Percentiles rank a stretch among this genome's conserved stretches.
These are phyloP conservation scores for Arbutus unedo DNA, from an alignment of 148 eudicot species.

Conservation along the genomic window DNA sequence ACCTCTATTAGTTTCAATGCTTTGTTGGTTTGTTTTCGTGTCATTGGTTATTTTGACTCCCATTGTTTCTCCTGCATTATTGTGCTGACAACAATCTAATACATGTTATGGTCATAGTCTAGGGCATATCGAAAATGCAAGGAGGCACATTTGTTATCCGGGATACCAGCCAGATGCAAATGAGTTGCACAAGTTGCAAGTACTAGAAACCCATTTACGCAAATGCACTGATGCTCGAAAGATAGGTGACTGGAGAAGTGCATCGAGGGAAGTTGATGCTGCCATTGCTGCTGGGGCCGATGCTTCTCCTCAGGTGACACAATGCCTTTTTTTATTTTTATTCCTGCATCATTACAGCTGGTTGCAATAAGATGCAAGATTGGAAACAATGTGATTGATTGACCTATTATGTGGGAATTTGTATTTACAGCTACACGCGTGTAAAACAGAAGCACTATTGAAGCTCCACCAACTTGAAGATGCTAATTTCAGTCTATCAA, in stretches of 20 bases:
- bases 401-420: conserved; percentile 11
- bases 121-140: conserved; percentile 81
- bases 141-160: conserved; percentile 54
- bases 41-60: conserved; percentile 10
- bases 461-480: conserved; percentile 78
- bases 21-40: neutral
- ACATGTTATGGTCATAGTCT: conserved; percentile 46
- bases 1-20: neutral
- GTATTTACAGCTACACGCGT: conserved; percentile 57
- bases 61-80: conserved; percentile 14
- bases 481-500: conserved; percentile 45
- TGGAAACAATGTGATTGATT: conserved; percentile 11
- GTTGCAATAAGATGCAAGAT: neutral
- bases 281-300: conserved; percentile 82
- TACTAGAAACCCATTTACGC: conserved; percentile 51
- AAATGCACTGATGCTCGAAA: conserved; percentile 63
- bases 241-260: conserved; percentile 65
- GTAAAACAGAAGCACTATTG: conserved; percentile 78
- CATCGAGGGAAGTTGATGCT: conserved; percentile 65
- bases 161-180: conserved; percentile 54
- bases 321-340: neutral
- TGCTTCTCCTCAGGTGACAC: conserved; percentile 65
- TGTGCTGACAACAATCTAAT: conserved; percentile 28
- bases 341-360: neutral
- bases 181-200: conserved; percentile 58